Evolutionary conservation across 495 filamentous ascomycete species (phyloP), one percentile per base, ranked within the genome.

Genomic region (Collariella sp.): DNA sequence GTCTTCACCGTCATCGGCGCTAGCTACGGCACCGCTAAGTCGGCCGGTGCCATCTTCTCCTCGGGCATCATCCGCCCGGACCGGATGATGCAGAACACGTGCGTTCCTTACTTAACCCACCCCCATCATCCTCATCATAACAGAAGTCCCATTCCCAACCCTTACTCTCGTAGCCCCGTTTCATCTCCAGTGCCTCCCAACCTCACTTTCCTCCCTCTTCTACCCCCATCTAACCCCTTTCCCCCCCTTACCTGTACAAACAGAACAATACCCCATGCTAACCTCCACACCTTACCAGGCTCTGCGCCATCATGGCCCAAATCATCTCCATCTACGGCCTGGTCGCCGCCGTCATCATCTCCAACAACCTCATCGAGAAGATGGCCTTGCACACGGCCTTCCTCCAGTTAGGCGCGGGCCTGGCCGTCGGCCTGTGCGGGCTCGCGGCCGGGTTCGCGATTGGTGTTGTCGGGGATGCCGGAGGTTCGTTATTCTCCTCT

Each of bases 401-500:
- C 55, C 50, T 79, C 13, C 68, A 76, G 50, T 64, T 78, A 5
- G 72, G 66, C 48, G 75, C 73, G 26, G 75, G 76, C 11, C 59
- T 77, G 35, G 60, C 69, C 7, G 73, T 76, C 24, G 76, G 76
- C 11, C 61, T 79, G 29, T 72, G 72, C 56, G 70, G 93, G 57
- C 74, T 96, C 38, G 85, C 81, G 16, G 85, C 88, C 7, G 90
- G 91, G n/a, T 95, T 95, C 68, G 81, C 89, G 0, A 96, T 96
- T 67, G 91, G 91, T 16, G 81, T 93, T 48, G 87, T 96, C 9
- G 91, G 91, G 43, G 93, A 96, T 71, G 81, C 83, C 46, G 91
- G 91, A 45, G 69, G 67, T 70, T 7, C 46, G 65, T 63, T 44
- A 45, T 34, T 26, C 46, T 3, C n/a, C 35, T 33, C 20, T 16